phyloP scores from a whole-genome alignment of 805 yeast species.

The Candida orba region DNA sequence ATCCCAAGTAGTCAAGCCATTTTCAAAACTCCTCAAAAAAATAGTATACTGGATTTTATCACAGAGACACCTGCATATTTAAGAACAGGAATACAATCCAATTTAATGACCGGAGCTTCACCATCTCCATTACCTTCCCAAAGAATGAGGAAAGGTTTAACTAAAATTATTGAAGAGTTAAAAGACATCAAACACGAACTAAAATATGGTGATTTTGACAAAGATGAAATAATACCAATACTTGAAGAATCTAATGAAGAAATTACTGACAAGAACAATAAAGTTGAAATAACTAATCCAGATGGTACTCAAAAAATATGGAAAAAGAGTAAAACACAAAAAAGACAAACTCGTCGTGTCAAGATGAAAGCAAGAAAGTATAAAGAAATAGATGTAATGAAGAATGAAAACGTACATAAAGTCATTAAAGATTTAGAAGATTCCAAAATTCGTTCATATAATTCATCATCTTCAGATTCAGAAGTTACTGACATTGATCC shows the following conservation, averaged over 20 bases:
- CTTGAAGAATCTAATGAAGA: constrained; percentile 16
- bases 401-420: constrained; percentile 18
- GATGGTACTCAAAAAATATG: constrained; percentile 1
- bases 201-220: constrained; percentile 19
- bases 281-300: constrained; percentile 7
- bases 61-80: constrained; percentile 40
- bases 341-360: constrained; percentile 26
- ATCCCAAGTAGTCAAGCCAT: not conserved
- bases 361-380: constrained; percentile 20
- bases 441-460: not conserved
- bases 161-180: constrained; percentile 42
- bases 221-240: constrained; percentile 14
- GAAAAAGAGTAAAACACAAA: constrained; percentile 28
- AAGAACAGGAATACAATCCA: constrained; percentile 10
- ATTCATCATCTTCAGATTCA: not conserved
- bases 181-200: constrained; percentile 28
- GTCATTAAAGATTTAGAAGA: constrained; percentile 10
- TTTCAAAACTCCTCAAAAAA: constrained; percentile 18
- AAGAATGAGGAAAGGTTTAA: constrained; percentile 28
- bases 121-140: constrained; percentile 26
- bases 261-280: constrained; percentile 2
- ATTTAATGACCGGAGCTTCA: constrained; percentile 10
- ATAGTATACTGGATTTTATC: not conserved
- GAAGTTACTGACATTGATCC: constrained; percentile 17
- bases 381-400: constrained; percentile 28